phyloP scores from a whole-genome alignment of 1,139 yeast genomes.

The Debaryomyces subglobosus region DNA sequence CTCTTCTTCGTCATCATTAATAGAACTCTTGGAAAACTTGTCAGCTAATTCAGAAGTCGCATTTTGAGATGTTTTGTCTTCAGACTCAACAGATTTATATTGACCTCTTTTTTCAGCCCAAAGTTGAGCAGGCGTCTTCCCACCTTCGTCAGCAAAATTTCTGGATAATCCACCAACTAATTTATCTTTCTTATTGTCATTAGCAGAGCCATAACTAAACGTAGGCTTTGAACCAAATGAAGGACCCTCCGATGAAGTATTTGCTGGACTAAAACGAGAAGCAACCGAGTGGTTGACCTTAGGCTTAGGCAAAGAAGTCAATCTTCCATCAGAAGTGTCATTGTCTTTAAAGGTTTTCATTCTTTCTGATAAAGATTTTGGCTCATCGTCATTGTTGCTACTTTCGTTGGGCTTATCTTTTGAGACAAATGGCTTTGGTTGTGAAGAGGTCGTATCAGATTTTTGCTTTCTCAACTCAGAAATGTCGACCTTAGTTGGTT shows the following conservation, averaged over 20 bases:
- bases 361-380: constrained; percentile 50
- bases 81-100: constrained; percentile 46
- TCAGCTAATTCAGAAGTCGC: constrained; percentile 17
- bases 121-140: constrained; percentile 91
- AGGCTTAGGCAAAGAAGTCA: constrained; percentile 68
- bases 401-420: constrained; percentile 16
- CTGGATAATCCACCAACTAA: constrained; percentile 67
- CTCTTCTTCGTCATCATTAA: constrained; percentile 21
- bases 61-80: constrained; percentile 7
- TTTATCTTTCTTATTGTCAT: constrained; percentile 40
- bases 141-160: constrained; percentile 71
- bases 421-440: constrained; percentile 29
- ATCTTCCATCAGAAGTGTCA: constrained; percentile 48
- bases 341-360: constrained; percentile 33
- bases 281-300: constrained; percentile 57
- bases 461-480: constrained; percentile 48
- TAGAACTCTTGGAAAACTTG: background rate
- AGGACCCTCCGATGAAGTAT: constrained; percentile 27
- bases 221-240: constrained; percentile 60
- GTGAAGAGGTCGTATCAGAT: constrained; percentile 50
- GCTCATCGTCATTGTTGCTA: constrained; percentile 30
- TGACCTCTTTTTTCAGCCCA: constrained; percentile 93
- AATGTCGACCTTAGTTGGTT: constrained; percentile 59
- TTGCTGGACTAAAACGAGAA: constrained; percentile 50
- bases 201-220: constrained; percentile 29